Evolutionary conservation across 306 rosid species (phyloP).

Genomic region (Corylus heterophylla): DNA sequence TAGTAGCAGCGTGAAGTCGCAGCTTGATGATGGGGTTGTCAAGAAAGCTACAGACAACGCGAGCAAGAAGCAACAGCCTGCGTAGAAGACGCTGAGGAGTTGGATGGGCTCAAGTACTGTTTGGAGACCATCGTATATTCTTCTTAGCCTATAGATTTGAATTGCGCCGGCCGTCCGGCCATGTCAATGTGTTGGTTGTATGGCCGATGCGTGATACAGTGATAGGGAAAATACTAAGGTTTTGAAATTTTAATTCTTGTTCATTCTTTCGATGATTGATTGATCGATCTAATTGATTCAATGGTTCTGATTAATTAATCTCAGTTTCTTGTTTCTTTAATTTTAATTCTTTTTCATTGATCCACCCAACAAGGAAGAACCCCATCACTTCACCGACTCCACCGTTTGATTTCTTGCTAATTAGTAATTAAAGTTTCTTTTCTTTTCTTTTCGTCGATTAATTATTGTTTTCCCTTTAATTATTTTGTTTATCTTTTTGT

Average conservation of each 20-base stretch:
- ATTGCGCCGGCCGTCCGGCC: background rate
- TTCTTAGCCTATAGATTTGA: too few species aligned
- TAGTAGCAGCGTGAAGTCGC: background rate
- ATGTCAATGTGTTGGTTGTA: background rate
- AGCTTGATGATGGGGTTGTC: too few species aligned
- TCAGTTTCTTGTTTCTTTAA: too few species aligned
- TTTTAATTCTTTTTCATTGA: background rate
- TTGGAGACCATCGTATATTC: slow-evolving; percentile 21
- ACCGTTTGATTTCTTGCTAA: too few species aligned
- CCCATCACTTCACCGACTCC: too few species aligned
- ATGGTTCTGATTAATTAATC: background rate
- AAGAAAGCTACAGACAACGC: too few species aligned
- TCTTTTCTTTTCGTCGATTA: too few species aligned
- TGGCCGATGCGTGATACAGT: background rate
- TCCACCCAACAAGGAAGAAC: background rate
- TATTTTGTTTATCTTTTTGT: too few species aligned
- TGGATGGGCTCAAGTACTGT: slow-evolving; percentile 23
- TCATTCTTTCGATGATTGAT: background rate
- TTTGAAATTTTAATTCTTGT: too few species aligned
- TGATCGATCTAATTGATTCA: too few species aligned
- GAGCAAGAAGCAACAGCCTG: background rate
- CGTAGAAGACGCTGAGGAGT: background rate
- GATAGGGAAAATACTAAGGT: background rate
- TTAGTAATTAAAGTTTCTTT: too few species aligned
- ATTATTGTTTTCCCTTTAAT: too few species aligned